phyloP scores from a whole-genome alignment of 164 flowering plant species.

The Magnolia officinalis region DNA sequence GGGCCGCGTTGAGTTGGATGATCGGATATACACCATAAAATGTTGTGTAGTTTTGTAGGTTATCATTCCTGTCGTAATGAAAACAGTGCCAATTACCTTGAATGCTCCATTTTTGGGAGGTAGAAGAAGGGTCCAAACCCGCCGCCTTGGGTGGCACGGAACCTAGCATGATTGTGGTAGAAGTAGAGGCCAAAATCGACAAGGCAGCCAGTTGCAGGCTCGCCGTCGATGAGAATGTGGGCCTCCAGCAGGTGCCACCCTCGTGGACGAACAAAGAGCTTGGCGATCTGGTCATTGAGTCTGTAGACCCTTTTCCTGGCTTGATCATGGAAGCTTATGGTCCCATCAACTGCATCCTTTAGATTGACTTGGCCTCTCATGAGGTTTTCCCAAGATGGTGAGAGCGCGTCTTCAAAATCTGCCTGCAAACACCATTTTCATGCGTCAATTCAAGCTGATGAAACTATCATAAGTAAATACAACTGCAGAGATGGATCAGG shows the following conservation, averaged over 20 bases:
- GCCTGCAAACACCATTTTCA: slow-evolving; percentile 39
- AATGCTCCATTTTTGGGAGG: slow-evolving; percentile 92
- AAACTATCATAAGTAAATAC: too few species aligned
- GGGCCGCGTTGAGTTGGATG: too few species aligned
- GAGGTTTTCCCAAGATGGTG: slow-evolving; percentile 92
- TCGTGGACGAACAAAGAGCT: slow-evolving; percentile 86
- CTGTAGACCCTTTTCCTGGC: slow-evolving; percentile 74
- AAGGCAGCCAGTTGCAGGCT: slow-evolving; percentile 81
- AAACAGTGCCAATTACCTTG: slow-evolving; percentile 39
- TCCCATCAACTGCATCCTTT: slow-evolving; percentile 83
- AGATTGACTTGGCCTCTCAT: slow-evolving; percentile 49
- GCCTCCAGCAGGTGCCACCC: slow-evolving; percentile 97
- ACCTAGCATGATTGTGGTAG: slow-evolving; percentile 62
- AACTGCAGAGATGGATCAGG: too few species aligned
- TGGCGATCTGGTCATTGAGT: slow-evolving; percentile 75
- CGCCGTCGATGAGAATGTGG: slow-evolving; percentile 78
- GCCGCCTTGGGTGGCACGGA: slow-evolving; percentile 57
- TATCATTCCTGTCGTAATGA: too few species aligned
- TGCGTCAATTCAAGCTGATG: too few species aligned
- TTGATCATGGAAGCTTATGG: slow-evolving; percentile 68
- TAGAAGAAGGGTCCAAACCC: slow-evolving; percentile 96
- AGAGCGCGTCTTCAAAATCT: slow-evolving; percentile 85
- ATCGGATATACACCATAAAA: too few species aligned
- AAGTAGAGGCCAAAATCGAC: slow-evolving; percentile 93
- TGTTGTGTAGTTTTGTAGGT: too few species aligned